Conservation (phyloP, 1,139 yeast species). For the Debaryomycetaceae sp. region DNA sequence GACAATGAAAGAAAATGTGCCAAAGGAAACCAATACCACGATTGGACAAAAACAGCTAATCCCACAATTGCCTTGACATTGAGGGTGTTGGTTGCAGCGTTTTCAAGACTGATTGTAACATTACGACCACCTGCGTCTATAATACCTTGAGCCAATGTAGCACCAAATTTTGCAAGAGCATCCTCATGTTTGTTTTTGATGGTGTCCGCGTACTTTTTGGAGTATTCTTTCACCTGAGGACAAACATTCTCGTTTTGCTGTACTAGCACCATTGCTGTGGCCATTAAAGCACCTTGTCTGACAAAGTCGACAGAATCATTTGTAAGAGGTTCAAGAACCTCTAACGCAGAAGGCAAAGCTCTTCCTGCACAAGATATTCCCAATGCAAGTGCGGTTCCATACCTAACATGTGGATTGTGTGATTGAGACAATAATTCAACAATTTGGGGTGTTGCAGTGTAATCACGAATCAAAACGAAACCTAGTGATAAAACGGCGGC, state of each 20-base stretch:
- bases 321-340: constrained; percentile 86
- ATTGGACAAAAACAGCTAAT: constrained; percentile 81
- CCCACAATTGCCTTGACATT: constrained; percentile 93
- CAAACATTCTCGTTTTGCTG: constrained; percentile 87
- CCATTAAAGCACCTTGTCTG: constrained; percentile 95
- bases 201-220: constrained; percentile 70
- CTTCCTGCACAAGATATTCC: constrained; percentile 98
- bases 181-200: constrained; percentile 89
- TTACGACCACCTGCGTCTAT: constrained; percentile 99
- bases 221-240: constrained; percentile 77
- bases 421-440: constrained; percentile 91
- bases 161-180: constrained; percentile 96
- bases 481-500: constrained; percentile 95
- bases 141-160: constrained; percentile 95
- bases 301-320: constrained; percentile 96
- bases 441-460: constrained; percentile 91
- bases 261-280: constrained; percentile 86
- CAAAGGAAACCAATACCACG: constrained; percentile 99
- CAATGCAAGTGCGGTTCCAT: constrained; percentile 96
- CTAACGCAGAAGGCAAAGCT: constrained; percentile 83
- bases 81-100: constrained; percentile 84
- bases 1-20: constrained; percentile 91
- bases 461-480: constrained; percentile 84
- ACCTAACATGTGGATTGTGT: constrained; percentile 96
- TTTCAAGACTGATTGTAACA: constrained; percentile 89